Percentiles rank a stretch among this genome's conserved stretches.
Conservation (phyloP, 345 rosid species). For the Ceriops zippeliana region DNA sequence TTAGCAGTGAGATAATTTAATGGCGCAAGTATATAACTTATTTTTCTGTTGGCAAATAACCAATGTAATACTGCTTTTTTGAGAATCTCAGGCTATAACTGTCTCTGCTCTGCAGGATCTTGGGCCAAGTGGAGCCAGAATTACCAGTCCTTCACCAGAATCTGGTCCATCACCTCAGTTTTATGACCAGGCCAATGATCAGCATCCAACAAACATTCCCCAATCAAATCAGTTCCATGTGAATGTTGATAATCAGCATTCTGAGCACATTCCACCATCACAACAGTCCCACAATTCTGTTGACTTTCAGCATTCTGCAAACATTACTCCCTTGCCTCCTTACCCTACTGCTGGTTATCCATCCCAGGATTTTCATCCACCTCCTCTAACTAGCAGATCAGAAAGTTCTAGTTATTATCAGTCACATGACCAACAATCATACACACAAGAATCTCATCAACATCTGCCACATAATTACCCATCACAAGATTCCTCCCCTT, state of each 20-base stretch:
- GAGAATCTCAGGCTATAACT: slow-evolving; percentile 15
- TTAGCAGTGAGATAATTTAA: slow-evolving; percentile 1
- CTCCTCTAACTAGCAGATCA: slow-evolving; percentile 38
- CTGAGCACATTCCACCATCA: slow-evolving; percentile 36
- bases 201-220: slow-evolving; percentile 39
- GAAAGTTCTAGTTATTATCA: slow-evolving; percentile 48
- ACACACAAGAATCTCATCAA: slow-evolving; percentile 56
- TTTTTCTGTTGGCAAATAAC: neutral
- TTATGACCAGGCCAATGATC: slow-evolving; percentile 43
- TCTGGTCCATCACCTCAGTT: slow-evolving; percentile 44
- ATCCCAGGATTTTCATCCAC: slow-evolving; percentile 56
- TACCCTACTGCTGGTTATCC: slow-evolving; percentile 41
- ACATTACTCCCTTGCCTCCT: slow-evolving; percentile 33
- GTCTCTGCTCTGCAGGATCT: slow-evolving; percentile 64
- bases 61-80: neutral
- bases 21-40: neutral
- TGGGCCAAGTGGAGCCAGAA: slow-evolving; percentile 39
- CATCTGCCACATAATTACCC: slow-evolving; percentile 52
- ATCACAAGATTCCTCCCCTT: slow-evolving; percentile 51
- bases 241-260: slow-evolving; percentile 30
- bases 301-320: slow-evolving; percentile 13
- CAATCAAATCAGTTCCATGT: slow-evolving; percentile 49
- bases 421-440: slow-evolving; percentile 52
- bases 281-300: slow-evolving; percentile 18
- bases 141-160: slow-evolving; percentile 39